phyloP scores from a whole-genome alignment of 2,329 filamentous ascomycete species.

The Ceratocystis destructans region DNA sequence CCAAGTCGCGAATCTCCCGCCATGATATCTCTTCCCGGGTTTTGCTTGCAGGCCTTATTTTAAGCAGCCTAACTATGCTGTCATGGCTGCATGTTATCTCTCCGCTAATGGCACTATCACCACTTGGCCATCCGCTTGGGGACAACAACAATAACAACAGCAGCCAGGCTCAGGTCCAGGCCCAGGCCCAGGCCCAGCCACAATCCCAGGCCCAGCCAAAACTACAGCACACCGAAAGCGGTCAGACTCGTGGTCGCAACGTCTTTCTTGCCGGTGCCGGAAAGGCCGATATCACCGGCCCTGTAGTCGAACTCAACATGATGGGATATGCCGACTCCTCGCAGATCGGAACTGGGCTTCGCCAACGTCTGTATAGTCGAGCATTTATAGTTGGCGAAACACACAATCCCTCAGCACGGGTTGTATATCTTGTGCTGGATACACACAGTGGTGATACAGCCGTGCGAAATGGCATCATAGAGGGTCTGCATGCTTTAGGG shows the following conservation, averaged over 20 bases:
- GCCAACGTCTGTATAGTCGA: conserved; percentile 76
- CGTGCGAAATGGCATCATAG: conserved; percentile 70
- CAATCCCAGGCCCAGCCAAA: neutral
- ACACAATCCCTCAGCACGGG: conserved; percentile 51
- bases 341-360: conserved; percentile 69
- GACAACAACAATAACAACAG: neutral
- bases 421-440: conserved; percentile 80
- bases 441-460: conserved; percentile 81
- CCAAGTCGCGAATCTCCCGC: neutral
- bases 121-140: neutral
- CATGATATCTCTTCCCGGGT: neutral
- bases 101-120: neutral
- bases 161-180: neutral
- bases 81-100: neutral
- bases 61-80: neutral
- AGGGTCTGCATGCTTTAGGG: conserved; percentile 56
- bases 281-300: conserved; percentile 50
- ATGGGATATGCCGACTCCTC: conserved; percentile 83
- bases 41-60: neutral
- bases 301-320: conserved; percentile 79
- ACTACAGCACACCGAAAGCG: neutral
- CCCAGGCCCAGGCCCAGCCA: neutral
- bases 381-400: conserved; percentile 74
- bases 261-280: conserved; percentile 41
- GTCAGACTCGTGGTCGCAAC: neutral